Evolutionary conservation across 140 eudicot genomes (phyloP).

Genomic region (Ambrosia hybrid): DNA sequence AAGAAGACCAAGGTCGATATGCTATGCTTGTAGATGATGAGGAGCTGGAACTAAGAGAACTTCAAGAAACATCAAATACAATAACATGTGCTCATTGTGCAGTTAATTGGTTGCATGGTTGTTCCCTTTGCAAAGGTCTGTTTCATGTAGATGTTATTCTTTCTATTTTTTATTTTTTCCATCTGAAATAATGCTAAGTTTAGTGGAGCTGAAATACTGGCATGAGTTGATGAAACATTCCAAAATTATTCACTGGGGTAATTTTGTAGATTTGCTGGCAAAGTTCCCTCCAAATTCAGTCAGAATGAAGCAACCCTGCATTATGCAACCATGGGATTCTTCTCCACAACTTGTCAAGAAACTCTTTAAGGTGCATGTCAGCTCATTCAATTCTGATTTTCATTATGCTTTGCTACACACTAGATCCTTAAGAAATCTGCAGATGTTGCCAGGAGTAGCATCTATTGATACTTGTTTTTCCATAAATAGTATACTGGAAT

Average conservation of each 20-base stretch:
- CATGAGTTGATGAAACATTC: neutral
- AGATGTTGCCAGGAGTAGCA: slow-evolving; percentile 11
- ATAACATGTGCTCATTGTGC: slow-evolving; percentile 60
- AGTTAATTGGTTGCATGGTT: slow-evolving; percentile 58
- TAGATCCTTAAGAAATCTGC: slow-evolving; percentile 14
- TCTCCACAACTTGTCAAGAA: slow-evolving; percentile 71
- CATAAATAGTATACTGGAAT: no score
- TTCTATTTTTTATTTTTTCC: no score
- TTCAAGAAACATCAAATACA: slow-evolving; percentile 73
- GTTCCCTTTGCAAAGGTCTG: slow-evolving; percentile 94
- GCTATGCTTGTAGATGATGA: slow-evolving; percentile 71
- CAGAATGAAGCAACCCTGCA: slow-evolving; percentile 57
- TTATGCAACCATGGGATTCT: slow-evolving; percentile 70
- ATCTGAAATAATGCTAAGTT: no score
- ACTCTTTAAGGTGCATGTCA: slow-evolving; percentile 67
- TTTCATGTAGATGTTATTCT: slow-evolving; percentile 2
- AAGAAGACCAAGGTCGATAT: slow-evolving; percentile 45
- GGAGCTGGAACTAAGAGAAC: slow-evolving; percentile 83
- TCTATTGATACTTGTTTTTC: neutral
- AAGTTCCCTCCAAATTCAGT: slow-evolving; percentile 84
- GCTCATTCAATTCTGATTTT: slow-evolving; percentile 11
- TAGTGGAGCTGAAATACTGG: neutral
- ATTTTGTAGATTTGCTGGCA: slow-evolving; percentile 62
- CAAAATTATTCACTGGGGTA: slow-evolving; percentile 10
- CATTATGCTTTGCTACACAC: neutral